These are phyloP conservation scores for Corniculantispora saksenae DNA, from an alignment of 2,329 filamentous ascomycete species.

Conservation along the genomic window DNA sequence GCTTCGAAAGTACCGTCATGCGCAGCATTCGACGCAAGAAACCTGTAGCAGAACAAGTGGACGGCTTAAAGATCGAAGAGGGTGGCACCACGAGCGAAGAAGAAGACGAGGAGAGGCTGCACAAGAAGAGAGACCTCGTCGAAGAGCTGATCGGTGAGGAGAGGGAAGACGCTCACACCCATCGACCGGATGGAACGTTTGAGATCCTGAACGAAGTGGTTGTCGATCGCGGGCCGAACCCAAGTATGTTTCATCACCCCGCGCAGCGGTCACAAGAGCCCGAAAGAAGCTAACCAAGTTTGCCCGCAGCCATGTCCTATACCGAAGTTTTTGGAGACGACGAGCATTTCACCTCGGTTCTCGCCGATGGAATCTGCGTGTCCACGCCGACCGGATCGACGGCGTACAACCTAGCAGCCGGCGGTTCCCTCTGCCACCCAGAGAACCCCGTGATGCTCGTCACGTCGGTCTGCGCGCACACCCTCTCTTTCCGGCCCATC, in stretches of 20 bases:
- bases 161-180: conserved; percentile 79
- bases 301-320: conserved; percentile 73
- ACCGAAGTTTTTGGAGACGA: conserved; percentile 94
- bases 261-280: not conserved
- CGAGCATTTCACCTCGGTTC: conserved; percentile 90
- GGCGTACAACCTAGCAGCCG: conserved; percentile 92
- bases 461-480: conserved; percentile 92
- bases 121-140: conserved; percentile 66
- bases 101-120: conserved; percentile 40
- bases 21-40: conserved; percentile 59
- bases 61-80: not conserved
- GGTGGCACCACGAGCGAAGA: conserved; percentile 26
- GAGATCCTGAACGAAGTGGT: conserved; percentile 98
- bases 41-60: conserved; percentile 26
- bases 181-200: conserved; percentile 78
- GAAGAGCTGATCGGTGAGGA: conserved; percentile 90
- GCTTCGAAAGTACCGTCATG: conserved; percentile 95
- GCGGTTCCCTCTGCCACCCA: conserved; percentile 92
- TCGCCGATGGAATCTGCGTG: conserved; percentile 90
- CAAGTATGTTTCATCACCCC: conserved; percentile 62
- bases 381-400: conserved; percentile 94
- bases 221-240: conserved; percentile 88
- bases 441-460: conserved; percentile 96
- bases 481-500: conserved; percentile 92
- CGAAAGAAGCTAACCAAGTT: not conserved